Evolutionary conservation across 805 yeast species (phyloP), one percentile per base, ranked within the genome.

Genomic region (Debaryomyces prosopidis): DNA sequence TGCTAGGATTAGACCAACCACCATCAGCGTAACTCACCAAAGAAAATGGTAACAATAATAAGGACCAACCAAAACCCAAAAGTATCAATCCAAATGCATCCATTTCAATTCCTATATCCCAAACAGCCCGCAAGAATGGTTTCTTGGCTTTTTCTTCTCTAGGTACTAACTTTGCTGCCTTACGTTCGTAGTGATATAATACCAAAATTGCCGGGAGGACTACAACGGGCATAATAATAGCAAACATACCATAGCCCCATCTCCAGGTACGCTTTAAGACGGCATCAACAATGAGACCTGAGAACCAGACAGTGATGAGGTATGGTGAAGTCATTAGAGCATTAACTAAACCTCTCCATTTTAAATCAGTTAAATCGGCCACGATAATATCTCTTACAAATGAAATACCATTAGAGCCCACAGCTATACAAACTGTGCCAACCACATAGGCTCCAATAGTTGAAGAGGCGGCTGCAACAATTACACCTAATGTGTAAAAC

Each of bases 211-310:
- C 63, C 19, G 76, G 76, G 17, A 51, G 28, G 14, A 65, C 48
- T 14, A 66, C 67, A 18, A 63, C 68, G 6, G 81, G 81, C 50
- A 68, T 62, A 26, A 77, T 66, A 30, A 76, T 65, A 26, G 74
- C 69, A 62, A 77, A 77, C 63, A 75, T 66, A 45, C 79, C 80
- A 50, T 71, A 75, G 27, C 80, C 82, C 76, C 78, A 73, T 59
- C 81, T 68, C 82, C 82, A 79, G 36, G 71, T 67, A 20, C 49
- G 51, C 34, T 50, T 48, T 12, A 63, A 50, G 17, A 75, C 56
- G 28, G 60, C 58, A 3, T 56, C 52, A 9, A 57, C 71, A 46
- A 71, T 69, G 4, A 54, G 60, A 46, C 76, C 77, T 14, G 74
- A 54, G 44, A 69, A 56, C 78, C 76, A 75, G 15, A 67, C 61